Base-by-base conservation (phyloP, 192 early-diverging fungal genomes). In the Kappamyces sp. region DNA sequence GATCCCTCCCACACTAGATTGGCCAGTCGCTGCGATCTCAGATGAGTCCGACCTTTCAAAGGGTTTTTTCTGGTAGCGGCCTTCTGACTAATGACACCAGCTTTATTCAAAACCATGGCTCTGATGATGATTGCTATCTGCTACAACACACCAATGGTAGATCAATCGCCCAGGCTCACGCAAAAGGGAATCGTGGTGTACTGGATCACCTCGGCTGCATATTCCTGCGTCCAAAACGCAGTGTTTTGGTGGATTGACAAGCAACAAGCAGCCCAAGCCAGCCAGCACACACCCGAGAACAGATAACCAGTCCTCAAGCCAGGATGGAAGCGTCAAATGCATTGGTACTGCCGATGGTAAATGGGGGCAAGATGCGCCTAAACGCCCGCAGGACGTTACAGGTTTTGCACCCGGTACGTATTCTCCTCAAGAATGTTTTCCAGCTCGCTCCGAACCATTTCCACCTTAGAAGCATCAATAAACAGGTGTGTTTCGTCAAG, bases 401-500 rank as follows among this genome's bases (percentile, higher is more conserved):
- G 23, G 23, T 23, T 23, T 23, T 23, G 23, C 23, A 23, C 23
- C 23, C 39, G 42, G 48, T 59, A 59, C 46, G 57, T 59, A 59
- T 59, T 59, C 2, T 59, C 57, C 49, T 59, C 57, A 2, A 59
- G 43, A 3, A 59, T 34, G 3, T 59, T 47, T 4, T 59, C 35
- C 43, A 59, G 23, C 23, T 47, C 5, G 31, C 49, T 32, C 38
- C 49, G 35, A 32, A 59, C 38, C 46, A 46, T 31, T 6, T 13
- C 12, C n/a, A 59, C 5, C 49, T 59, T 59, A 23, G 36, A 38
- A 8, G 47, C 65, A 60, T 85, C 84, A 40, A 92, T 82, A 61
- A 90, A 88, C 52, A 92, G 62, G 62, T 92, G 90, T 0, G 84
- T 89, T 3, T 81, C 85, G 71, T 92, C 90, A 10, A 92, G 68